Percentiles rank a stretch among this genome's conserved stretches.
These are phyloP conservation scores for Kalanchoe fedtschenkoi DNA, from an alignment of 164 flowering plant genomes.

Conservation along the genomic window DNA sequence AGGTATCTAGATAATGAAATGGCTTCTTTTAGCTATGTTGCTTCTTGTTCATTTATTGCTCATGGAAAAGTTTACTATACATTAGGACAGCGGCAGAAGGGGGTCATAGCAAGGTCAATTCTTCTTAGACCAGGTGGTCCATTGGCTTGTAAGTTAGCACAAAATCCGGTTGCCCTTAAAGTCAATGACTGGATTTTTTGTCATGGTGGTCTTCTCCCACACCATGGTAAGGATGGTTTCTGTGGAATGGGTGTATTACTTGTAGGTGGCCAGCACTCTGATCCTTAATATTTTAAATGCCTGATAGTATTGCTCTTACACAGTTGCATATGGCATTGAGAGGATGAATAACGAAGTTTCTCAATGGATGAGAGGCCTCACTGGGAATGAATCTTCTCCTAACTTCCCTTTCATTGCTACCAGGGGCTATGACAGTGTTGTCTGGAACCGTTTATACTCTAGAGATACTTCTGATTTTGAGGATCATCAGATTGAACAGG, in stretches of 20 bases:
- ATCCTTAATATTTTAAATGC: not conserved
- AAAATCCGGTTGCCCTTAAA: conserved; percentile 72
- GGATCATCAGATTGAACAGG: conserved; percentile 54
- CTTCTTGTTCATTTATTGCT: not conserved
- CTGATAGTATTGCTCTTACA: conserved; percentile 21
- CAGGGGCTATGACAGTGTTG: conserved; percentile 92
- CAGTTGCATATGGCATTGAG: conserved; percentile 85
- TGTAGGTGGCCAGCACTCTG: not conserved
- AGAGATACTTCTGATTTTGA: conserved; percentile 46
- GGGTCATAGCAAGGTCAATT: conserved; percentile 67
- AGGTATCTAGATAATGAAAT: not conserved
- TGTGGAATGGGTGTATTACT: not conserved
- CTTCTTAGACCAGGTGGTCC: conserved; percentile 82
- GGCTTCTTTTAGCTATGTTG: not conserved
- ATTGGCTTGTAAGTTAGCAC: conserved; percentile 77
- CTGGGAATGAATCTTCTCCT: conserved; percentile 23
- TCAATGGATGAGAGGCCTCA: conserved; percentile 68
- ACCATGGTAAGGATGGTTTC: conserved; percentile 52
- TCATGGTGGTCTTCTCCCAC: conserved; percentile 98
- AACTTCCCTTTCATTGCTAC: conserved; percentile 73
- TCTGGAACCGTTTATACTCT: conserved; percentile 90
- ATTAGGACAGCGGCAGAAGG: conserved; percentile 95
- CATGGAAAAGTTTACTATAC: conserved; percentile 22
- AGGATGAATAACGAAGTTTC: conserved; percentile 84
- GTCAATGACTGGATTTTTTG: conserved; percentile 93